These are phyloP conservation scores for Trichoderma polysporum DNA, from an alignment of 2,329 filamentous ascomycete species.

Conservation along the genomic window DNA sequence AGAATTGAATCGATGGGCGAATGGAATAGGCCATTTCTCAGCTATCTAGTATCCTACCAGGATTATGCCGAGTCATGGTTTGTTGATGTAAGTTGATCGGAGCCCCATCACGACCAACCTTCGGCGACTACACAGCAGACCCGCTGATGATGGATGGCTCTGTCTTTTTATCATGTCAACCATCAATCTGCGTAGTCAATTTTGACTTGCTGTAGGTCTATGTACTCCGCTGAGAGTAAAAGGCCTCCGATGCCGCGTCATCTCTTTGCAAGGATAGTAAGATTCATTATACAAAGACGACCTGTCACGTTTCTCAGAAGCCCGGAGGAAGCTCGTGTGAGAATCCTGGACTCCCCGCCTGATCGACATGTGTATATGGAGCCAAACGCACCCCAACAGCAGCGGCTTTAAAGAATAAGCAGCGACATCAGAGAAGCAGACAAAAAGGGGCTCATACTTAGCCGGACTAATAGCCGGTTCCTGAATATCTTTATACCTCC, in stretches of 20 bases:
- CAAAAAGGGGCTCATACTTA: neutral
- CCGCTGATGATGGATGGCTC: neutral
- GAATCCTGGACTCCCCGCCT: neutral
- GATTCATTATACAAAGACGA: neutral
- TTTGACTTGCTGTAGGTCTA: neutral
- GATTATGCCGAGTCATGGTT: neutral
- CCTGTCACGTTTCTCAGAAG: neutral
- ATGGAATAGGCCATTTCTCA: neutral
- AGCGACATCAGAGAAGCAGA: neutral
- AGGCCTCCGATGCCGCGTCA: no score
- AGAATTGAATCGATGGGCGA: neutral
- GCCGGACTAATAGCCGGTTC: slow-evolving; percentile 1
- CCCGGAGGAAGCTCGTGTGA: neutral
- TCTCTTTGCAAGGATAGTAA: neutral
- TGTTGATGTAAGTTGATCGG: neutral
- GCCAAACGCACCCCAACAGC: slow-evolving; percentile 1
- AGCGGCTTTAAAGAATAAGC: neutral
- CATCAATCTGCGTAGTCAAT: neutral
- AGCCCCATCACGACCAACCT: neutral
- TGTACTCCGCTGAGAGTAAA: neutral
- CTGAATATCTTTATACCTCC: slow-evolving; percentile 10
- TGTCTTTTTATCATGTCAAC: neutral
- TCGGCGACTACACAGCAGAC: neutral
- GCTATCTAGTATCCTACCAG: neutral
- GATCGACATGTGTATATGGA: slow-evolving; percentile 4